Evolutionary conservation across 441 rosid species (phyloP), one percentile per base, ranked within the genome.

Genomic region (Corymbia calophylla): DNA sequence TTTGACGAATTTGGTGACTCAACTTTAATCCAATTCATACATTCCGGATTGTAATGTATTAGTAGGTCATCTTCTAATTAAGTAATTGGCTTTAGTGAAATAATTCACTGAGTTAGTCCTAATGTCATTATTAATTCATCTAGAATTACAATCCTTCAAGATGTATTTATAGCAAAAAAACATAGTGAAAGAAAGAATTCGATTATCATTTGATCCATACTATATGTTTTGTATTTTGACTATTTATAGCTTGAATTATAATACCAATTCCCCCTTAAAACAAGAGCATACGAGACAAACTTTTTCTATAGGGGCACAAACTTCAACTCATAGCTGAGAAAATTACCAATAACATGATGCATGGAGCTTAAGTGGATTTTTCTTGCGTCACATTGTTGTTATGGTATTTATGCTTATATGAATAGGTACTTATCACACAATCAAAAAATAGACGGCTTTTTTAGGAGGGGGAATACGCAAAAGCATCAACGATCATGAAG

Each of bases 401-500:
- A 11, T 1, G 3, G 27, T 21, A 12, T 32, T 39, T 39, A 39
- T 73, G 49, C 17, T 0, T 1, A 9, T 73, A 39, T 2, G 29
- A 11, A 73, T 39, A 73, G 49, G n/a, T 39, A 12, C 84, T 44
- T 47, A 77, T 58, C 17, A 62, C 18, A 5, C 17, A 0, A 23
- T 44, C 2, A 13, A 4, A 77, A 39, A 77, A 39, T 0, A 73
- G 21, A 73, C 1, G 5, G 23, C 51, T 39, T 12, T 17, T 77
- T 39, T 39, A 11, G 5, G 9, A 21, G 2, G 17, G 29, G 6
- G 1, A 73, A 23, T 21, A 29, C 16, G 5, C 1, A 21, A 0
- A 73, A 73, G 5, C 3, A 0, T 73, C 29, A 29, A 39, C 29
- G 15, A 23, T 39, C n/a, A 2, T 39, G 27, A 11, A 39, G 25